phyloP scores from a whole-genome alignment of 768 basidiomycete genomes.

The Trametes cubensis region DNA sequence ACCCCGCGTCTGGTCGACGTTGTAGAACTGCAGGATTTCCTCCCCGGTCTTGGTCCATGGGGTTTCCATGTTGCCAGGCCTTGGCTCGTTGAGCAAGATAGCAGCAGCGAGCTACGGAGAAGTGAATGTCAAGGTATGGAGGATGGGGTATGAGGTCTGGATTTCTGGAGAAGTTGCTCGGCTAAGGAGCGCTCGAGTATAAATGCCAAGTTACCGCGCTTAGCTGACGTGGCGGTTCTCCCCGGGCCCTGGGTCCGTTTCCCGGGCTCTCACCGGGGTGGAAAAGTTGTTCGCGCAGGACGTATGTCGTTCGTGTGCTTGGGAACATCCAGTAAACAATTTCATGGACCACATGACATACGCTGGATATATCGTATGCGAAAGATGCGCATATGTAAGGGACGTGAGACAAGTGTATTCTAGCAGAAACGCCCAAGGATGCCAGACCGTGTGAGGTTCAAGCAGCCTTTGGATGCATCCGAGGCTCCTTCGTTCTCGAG shows the following conservation, averaged over 20 bases:
- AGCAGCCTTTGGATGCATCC: no score
- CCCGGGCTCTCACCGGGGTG: constrained; percentile 19
- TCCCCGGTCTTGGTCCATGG: constrained; percentile 79
- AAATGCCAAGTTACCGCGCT: constrained; percentile 13
- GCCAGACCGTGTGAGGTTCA: background rate
- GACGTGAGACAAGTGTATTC: background rate
- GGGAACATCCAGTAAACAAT: background rate
- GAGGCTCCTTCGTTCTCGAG: background rate
- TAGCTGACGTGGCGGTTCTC: constrained; percentile 27
- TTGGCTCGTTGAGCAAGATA: constrained; percentile 9
- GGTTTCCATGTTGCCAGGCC: constrained; percentile 48
- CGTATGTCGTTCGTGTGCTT: constrained; percentile 86
- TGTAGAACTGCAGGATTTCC: constrained; percentile 73
- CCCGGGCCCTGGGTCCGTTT: constrained; percentile 1
- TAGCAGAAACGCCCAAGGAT: background rate
- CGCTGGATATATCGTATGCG: background rate
- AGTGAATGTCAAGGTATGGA: background rate
- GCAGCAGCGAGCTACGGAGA: constrained; percentile 6
- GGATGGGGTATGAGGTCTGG: constrained; percentile 6
- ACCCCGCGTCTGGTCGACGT: constrained; percentile 63
- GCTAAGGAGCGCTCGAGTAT: constrained; percentile 23
- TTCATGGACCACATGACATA: background rate
- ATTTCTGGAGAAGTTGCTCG: constrained; percentile 18
- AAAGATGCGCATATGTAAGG: background rate
- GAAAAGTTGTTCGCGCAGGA: constrained; percentile 44